These are phyloP conservation scores for Sclerotinia sclerotiorum DNA, from an alignment of 2,329 filamentous ascomycete genomes.

Conservation along the genomic window DNA sequence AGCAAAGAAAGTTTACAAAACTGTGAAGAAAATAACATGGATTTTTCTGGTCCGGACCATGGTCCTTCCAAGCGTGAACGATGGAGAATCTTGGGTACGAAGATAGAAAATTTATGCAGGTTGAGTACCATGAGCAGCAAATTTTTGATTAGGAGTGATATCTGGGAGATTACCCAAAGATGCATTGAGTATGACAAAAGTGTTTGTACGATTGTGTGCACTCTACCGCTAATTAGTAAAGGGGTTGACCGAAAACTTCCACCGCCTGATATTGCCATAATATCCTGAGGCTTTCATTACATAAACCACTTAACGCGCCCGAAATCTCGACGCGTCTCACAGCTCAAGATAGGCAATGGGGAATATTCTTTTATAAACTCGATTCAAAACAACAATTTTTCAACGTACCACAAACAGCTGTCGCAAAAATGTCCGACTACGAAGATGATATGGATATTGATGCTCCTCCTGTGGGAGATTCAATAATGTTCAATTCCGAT, in stretches of 20 bases:
- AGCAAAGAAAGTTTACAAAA: too few species aligned
- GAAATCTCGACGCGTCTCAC: conserved; percentile 23
- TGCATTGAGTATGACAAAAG: too few species aligned
- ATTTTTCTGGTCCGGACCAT: too few species aligned
- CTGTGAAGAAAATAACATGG: too few species aligned
- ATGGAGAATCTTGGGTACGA: too few species aligned
- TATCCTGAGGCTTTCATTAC: neutral
- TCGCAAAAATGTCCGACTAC: conserved; percentile 51
- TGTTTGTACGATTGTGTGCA: too few species aligned
- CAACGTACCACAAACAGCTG: neutral
- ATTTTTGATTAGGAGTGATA: too few species aligned
- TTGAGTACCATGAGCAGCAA: too few species aligned
- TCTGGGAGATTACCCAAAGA: too few species aligned
- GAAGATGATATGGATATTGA: conserved; percentile 71
- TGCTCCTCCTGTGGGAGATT: conserved; percentile 50
- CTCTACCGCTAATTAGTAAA: neutral
- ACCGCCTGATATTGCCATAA: neutral
- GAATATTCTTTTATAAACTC: neutral
- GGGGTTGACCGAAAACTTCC: neutral
- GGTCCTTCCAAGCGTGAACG: too few species aligned
- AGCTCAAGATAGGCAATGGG: neutral
- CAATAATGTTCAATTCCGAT: conserved; percentile 70
- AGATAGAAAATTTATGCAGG: too few species aligned
- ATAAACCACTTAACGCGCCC: conserved; percentile 24
- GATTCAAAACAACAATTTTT: neutral